Evolutionary conservation across 1,139 yeast genomes (phyloP).

Genomic region (Suhomyces atakaporum): DNA sequence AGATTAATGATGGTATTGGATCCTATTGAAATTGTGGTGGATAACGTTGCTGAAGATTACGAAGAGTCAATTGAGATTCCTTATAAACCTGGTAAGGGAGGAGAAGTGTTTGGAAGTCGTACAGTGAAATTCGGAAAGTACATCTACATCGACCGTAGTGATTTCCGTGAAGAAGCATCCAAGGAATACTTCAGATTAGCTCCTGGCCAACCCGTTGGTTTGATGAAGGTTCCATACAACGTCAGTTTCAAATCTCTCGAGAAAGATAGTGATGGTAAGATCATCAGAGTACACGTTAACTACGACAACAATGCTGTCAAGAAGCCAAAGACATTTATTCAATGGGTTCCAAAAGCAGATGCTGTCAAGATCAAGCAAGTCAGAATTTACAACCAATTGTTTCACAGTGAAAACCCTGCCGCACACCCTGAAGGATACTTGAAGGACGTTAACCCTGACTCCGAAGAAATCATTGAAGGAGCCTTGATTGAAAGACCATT

Average conservation of each 20-base stretch:
- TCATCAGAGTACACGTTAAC: constrained; percentile 72
- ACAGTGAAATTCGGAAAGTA: constrained; percentile 73
- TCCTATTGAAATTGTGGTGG: constrained; percentile 82
- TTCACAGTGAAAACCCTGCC: constrained; percentile 89
- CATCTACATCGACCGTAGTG: constrained; percentile 82
- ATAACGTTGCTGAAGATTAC: constrained; percentile 75
- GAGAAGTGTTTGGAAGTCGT: constrained; percentile 58
- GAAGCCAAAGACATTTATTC: constrained; percentile 90
- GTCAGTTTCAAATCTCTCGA: constrained; percentile 72
- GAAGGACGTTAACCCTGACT: constrained; percentile 76
- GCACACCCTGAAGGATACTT: constrained; percentile 86
- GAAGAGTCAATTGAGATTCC: constrained; percentile 76
- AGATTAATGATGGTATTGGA: constrained; percentile 91
- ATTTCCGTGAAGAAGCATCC: constrained; percentile 64
- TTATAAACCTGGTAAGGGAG: constrained; percentile 78
- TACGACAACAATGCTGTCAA: constrained; percentile 66
- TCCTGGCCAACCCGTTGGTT: constrained; percentile 94
- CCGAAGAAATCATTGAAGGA: constrained; percentile 64
- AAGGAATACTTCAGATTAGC: constrained; percentile 84
- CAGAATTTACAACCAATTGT: constrained; percentile 83
- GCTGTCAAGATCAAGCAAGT: constrained; percentile 68
- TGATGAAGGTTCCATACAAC: constrained; percentile 86
- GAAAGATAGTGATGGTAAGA: constrained; percentile 61
- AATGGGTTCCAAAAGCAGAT: constrained; percentile 85
- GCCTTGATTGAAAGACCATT: constrained; percentile 84